Conservation (phyloP, 192 early-diverging fungal species). For the Coemansia sp. region DNA sequence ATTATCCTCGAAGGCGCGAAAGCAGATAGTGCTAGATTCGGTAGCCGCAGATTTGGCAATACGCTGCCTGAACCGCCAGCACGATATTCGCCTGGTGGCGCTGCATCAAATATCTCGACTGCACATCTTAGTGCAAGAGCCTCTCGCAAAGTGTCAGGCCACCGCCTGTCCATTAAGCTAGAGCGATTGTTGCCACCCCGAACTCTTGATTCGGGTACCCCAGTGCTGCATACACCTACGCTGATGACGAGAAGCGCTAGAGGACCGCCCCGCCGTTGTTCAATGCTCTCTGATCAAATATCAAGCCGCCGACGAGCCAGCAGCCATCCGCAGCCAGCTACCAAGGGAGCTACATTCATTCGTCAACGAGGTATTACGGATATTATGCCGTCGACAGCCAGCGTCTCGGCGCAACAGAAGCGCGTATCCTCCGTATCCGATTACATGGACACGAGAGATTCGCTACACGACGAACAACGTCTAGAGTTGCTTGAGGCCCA, state of each 20-base stretch:
- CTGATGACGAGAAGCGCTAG: constrained; percentile 2
- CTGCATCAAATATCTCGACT: not conserved
- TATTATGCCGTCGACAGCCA: not conserved
- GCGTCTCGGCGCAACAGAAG: not conserved
- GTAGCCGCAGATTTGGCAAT: not conserved
- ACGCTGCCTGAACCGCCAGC: not conserved
- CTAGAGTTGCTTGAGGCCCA: constrained; percentile 33
- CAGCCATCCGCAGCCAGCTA: constrained; percentile 13
- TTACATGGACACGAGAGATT: not conserved
- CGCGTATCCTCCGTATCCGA: not conserved
- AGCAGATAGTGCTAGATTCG: not conserved
- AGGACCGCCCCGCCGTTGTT: not conserved
- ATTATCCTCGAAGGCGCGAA: not conserved
- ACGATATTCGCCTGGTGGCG: not conserved
- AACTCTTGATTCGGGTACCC: not conserved
- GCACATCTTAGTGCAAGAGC: not conserved
- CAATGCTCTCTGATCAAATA: not conserved
- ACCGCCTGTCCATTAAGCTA: constrained; percentile 28
- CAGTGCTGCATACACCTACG: not conserved
- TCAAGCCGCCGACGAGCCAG: constrained; percentile 19
- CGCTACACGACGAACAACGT: constrained; percentile 7
- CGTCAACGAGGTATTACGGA: not conserved
- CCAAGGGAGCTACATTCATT: not conserved
- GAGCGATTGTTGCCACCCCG: constrained; percentile 23
- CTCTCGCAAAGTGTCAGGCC: not conserved